Conservation (phyloP, 176 grass and related monocot genomes). For the Stipa capillata region DNA sequence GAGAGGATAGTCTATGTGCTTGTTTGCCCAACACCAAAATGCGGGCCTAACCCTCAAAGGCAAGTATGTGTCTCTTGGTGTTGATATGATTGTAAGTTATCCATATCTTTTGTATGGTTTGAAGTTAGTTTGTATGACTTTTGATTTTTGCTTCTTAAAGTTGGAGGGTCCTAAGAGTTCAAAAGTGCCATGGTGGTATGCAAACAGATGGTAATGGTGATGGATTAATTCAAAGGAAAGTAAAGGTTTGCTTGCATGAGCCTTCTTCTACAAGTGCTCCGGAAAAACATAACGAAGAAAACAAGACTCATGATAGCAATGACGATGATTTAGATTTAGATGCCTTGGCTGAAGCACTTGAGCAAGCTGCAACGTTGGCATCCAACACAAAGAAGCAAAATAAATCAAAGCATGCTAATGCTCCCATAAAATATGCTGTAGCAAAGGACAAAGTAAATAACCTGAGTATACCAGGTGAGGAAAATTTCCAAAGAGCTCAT, state of each 20-base stretch:
- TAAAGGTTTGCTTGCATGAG: conserved; percentile 9
- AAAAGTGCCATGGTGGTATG: conserved; percentile 32
- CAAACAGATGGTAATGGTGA: conserved; percentile 4
- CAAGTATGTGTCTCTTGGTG: background rate
- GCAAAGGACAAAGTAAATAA: conserved; percentile 33
- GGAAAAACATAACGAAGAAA: conserved; percentile 28
- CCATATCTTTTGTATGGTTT: background rate
- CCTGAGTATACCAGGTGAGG: conserved; percentile 37
- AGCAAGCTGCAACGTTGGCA: conserved; percentile 55
- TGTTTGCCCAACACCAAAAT: conserved; percentile 46
- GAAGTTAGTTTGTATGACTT: background rate
- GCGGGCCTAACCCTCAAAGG: conserved; percentile 51
- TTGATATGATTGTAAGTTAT: background rate
- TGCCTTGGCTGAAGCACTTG: conserved; percentile 63
- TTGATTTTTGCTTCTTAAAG: conserved; percentile 32
- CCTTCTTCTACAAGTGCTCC: background rate
- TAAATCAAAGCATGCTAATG: conserved; percentile 32
- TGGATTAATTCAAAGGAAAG: background rate
- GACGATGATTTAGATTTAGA: conserved; percentile 64
- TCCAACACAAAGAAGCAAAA: conserved; percentile 69
- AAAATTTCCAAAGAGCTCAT: background rate
- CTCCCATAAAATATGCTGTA: conserved; percentile 10
- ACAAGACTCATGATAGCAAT: background rate
- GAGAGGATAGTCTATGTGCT: conserved; percentile 69
- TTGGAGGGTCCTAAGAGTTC: conserved; percentile 74